Base-by-base conservation (phyloP, 2,329 filamentous ascomycete genomes). In the Penicillium crustosum region DNA sequence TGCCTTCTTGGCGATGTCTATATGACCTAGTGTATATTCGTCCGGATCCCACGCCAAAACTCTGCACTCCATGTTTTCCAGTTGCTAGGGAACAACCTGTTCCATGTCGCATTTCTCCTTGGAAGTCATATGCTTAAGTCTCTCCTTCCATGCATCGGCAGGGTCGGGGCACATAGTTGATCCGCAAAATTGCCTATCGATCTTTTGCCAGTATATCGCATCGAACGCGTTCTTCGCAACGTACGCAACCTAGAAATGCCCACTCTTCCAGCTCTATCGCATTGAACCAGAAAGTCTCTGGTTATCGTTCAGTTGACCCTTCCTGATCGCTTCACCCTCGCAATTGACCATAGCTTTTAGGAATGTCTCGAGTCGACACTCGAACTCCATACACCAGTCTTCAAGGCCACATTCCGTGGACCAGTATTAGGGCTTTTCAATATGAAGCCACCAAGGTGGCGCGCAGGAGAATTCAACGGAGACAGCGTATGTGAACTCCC, bases 351-450 rank as follows among this genome's bases (percentile, higher is more conserved):
- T 44, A 5, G 44, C 66, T n/a, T 38, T 53, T 2, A 67, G 44
- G 54, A 65, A 68, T 19, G 55, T 60, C 44, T 59, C 15, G 5
- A 68, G 57, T 10, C 58, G 60, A 44, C 12, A 4, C 60, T 60
- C 45, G 53, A 63, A 19, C 45, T 42, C 50, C 4, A 15, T 38
- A 15, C 41, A 61, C 64, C 63, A 69, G 29, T 59, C 63, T 1
- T 66, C 62, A 23, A 68, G 17, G 8, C 59, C 62, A 17, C 59
- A 39, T 0, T 42, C 39, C 2, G 39, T 42, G 29, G 54, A 29
- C 66, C 66, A 70, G 36, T 55, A 58, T 31, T 69, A 67, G 4
- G 67, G 66, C 19, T 59, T 57, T 42, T 68, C 61, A 33, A 68
- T 39, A 6, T 68, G 54, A 2, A 70, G 53, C 65, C 67, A 69